These are phyloP conservation scores for Daucus carota DNA, from an alignment of 129 eudicot species.

Conservation along the genomic window DNA sequence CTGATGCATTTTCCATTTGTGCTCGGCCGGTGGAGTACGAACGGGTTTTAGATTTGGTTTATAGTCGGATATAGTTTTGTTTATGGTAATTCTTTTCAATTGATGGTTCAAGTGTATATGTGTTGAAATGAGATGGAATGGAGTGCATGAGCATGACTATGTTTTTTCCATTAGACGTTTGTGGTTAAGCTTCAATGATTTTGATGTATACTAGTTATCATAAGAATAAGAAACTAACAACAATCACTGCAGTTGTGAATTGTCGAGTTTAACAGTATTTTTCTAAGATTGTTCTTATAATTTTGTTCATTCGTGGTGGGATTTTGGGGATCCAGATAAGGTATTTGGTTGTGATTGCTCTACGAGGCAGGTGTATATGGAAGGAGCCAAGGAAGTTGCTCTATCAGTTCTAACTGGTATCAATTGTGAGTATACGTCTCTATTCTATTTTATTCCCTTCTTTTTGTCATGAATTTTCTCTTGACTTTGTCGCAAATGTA, in stretches of 20 bases:
- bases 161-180: background rate
- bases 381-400: slow-evolving; percentile 88
- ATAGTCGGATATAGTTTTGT: background rate
- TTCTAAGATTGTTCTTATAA: background rate
- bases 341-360: slow-evolving; percentile 77
- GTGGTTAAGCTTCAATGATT: background rate
- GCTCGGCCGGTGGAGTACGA: background rate
- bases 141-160: background rate
- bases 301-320: slow-evolving; percentile 7
- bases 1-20: background rate
- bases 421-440: slow-evolving; percentile 56
- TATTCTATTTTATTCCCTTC: background rate
- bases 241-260: background rate
- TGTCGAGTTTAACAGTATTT: background rate
- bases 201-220: background rate
- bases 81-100: background rate
- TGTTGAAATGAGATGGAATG: background rate
- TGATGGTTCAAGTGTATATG: background rate
- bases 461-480: background rate
- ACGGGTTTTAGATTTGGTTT: background rate
- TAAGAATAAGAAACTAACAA: background rate
- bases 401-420: slow-evolving; percentile 81
- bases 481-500: background rate
- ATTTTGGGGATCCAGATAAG: slow-evolving; percentile 44
- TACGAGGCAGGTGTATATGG: slow-evolving; percentile 82